Base-by-base conservation (phyloP, 495 filamentous ascomycete genomes). In the Stereocaulon alpinum region DNA sequence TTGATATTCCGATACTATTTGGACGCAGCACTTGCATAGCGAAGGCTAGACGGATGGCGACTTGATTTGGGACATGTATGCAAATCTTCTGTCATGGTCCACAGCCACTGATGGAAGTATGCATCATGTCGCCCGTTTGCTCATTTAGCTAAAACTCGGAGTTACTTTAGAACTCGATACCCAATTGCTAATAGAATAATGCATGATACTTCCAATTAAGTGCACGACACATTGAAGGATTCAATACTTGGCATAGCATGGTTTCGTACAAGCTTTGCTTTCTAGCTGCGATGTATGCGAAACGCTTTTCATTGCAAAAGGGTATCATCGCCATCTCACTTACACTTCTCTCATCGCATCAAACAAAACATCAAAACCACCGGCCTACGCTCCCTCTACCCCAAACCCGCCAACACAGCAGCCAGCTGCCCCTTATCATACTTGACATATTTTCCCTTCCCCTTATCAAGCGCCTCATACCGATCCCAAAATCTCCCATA, bases 391-490 rank as follows among this genome's bases (percentile, higher is more conserved):
- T 4, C 3, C 27, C 37, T 3, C 32, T 55, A 64, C 29, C 63
- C 64, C 51, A 79, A 65, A 42, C 70, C 69, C 14, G 77, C 74
- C 58, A 81, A 62, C 55, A 77, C 72, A 24, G 74, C 72, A 47
- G 78, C 71, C 53, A 81, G 65, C 48, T 69, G 72, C 18, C 77
- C 79, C 74, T 96, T 96, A 73, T 96, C 91, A 69, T 93, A 97
- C 76, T 92, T 95, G 72, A 92, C 89, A 73, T 97, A 95, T 73
- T 97, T 97, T 60, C 90, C 90, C 69, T 88, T 88, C 37, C 93
- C 91, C 73, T 93, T 96, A 73, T 97, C 95, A 64, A 96, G 79
- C 75, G 97, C 93, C 69, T 96, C 92, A 73, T 99, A 99, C 20
- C 91, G 84, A 73, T 97, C 94, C 78, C 89, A 96, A 73, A 97